Base-by-base conservation (phyloP, 1,284 basidiomycete genomes). In the Microbotryum lychnidis-dioicae region DNA sequence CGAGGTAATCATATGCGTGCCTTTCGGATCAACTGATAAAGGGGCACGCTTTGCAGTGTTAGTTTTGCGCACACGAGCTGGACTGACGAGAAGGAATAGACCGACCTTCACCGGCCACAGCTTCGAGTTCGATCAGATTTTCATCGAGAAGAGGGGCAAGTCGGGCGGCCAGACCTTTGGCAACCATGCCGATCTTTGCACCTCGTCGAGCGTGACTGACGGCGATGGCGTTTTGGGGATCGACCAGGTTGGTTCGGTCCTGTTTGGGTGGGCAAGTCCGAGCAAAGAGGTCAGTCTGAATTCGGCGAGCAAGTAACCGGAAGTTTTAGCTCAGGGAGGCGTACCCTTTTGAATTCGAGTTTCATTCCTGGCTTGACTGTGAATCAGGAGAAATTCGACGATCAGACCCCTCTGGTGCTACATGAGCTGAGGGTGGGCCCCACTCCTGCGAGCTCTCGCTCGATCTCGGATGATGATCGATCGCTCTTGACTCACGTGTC, bases 161-260 rank as follows among this genome's bases (percentile, higher is more conserved):
- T 0, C 54, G 18, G 2, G 25, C 50, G 2, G 68, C 51, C 6
- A 63, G 49, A 8, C 6, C 21, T 47, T 60, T 65, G 14, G 52
- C 21, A 5, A 67, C 29, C 50, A 50, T 56, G 12, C 68, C 68
- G 49, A 69, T 58, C 21, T 62, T 57, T 6, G 50, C 47, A 1
- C 68, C 68, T 9, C 56, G 23, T 31, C 51, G 42, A 14, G 49
- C 29, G 16, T 65, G 58, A 6, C 68, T 50, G 0, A 65, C 68
- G 25, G 63, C 68, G 29, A 67, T 64, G 10, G 68, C 65, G 52
- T 69, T 65, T 27, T 47, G 50, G 18, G 37, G 37, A 60, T 68
- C 66, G 23, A 48, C 33, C 3, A 63, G 46, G 54, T 68, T 68
- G 57, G 54, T 33, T 18, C 57, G 60, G 33, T 68, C 66, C 66